Evolutionary conservation across 169 alveolate species (phyloP).

Genomic region (Plasmodium falciparum): DNA sequence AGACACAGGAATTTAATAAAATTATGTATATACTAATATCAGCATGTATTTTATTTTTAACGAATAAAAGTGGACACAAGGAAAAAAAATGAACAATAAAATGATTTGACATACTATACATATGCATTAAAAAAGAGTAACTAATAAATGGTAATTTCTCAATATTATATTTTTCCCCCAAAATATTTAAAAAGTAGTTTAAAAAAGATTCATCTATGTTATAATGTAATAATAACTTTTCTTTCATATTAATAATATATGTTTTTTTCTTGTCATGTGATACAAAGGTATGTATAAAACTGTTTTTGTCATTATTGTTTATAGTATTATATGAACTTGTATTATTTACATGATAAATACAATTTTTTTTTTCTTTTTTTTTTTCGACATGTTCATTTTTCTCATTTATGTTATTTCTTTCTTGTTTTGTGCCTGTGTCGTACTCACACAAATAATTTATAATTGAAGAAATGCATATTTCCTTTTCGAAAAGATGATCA

Average conservation of each 20-base stretch:
- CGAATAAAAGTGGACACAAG: conserved; percentile 31
- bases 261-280: conserved; percentile 18
- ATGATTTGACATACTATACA: conserved; percentile 74
- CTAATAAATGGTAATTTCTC: conserved; percentile 48
- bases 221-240: conserved; percentile 35
- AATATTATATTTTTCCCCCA: conserved; percentile 46
- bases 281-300: conserved; percentile 14
- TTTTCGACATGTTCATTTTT: background rate
- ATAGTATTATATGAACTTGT: background rate
- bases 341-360: background rate
- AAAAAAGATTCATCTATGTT: conserved; percentile 45
- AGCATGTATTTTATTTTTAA: conserved; percentile 46
- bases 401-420: background rate
- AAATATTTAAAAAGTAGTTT: conserved; percentile 47
- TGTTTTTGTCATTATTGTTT: background rate
- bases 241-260: conserved; percentile 41
- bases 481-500: conserved; percentile 49
- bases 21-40: conserved; percentile 42
- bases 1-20: conserved; percentile 61
- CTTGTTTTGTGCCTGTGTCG: background rate
- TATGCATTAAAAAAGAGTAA: conserved; percentile 33
- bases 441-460: conserved; percentile 23
- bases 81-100: conserved; percentile 48
- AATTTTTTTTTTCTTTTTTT: background rate
- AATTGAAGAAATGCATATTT: conserved; percentile 35